Base-by-base conservation (phyloP, 2,329 filamentous ascomycete species). In the Chalaropsis thielavioides region DNA sequence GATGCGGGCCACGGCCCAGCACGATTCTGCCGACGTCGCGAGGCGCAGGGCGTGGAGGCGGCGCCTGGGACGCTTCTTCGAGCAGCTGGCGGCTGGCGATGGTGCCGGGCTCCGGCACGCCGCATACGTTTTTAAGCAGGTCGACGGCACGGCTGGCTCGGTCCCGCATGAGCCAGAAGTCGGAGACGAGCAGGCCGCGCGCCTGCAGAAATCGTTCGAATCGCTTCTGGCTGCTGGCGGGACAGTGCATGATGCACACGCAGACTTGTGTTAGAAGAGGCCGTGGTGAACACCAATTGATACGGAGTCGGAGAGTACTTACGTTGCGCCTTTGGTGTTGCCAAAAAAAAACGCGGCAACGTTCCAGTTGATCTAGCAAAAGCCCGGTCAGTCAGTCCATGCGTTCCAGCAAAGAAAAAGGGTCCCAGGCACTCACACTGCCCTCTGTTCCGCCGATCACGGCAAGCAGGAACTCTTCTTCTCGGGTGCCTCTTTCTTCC, bases 131-230 rank as follows among this genome's bases (percentile, higher is more conserved):
- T 15, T 67, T 65, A 41, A 66, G 64, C 22, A 63, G 62, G 15
- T 67, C 66, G 15, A 67, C 64, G 11, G 62, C 61, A 27, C 64
- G 62, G 54, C 61, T 56, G 27, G 62, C 66, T 27, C 63, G 59
- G 22, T 66, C 66, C 56, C 63, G 64, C 66, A 67, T 65, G 43
- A 62, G 64, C 66, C 63, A 63, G 43, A 67, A 65, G 44, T 67
- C 63, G 46, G 63, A 62, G 27, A 68, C 64, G 61, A 68, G 68
- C 68, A 85, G 80, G 31, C 77, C 78, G 68, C 85, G 76, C 8
- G 79, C 74, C 71, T 85, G 85, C 74, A 86, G 77, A 71, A 89
- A 78, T 40, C 85, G 81, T 73, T 86, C 83, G 70, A 86, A 88
- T 69, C 85, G 77, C 74, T 88, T 88, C 68, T 84, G 81, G 1